These are phyloP conservation scores for Aquilaria malaccensis DNA, from an alignment of 345 rosid genomes.

Conservation along the genomic window DNA sequence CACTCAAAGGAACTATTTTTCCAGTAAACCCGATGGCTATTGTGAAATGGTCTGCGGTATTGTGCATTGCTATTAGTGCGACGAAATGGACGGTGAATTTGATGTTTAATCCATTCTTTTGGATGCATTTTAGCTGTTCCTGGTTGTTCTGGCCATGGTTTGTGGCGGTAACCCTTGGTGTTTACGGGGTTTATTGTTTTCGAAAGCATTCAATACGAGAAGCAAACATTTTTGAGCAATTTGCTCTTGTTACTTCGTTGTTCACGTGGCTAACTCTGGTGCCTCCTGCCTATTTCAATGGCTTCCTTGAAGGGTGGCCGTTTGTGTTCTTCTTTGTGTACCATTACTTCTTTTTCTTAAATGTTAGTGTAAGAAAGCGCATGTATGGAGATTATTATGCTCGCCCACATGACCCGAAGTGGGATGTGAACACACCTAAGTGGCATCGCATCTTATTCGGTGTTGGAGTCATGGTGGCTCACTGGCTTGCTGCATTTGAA, in stretches of 20 bases:
- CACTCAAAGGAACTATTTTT: constrained; percentile 29
- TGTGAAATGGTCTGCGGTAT: constrained; percentile 47
- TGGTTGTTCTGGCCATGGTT: constrained; percentile 97
- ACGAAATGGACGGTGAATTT: constrained; percentile 48
- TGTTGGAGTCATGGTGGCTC: constrained; percentile 53
- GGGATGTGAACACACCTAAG: constrained; percentile 62
- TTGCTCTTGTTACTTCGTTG: constrained; percentile 57
- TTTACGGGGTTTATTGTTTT: constrained; percentile 55
- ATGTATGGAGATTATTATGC: constrained; percentile 70
- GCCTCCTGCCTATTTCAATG: constrained; percentile 77
- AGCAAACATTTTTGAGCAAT: constrained; percentile 70
- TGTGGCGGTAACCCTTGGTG: constrained; percentile 48
- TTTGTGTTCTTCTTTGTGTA: constrained; percentile 77
- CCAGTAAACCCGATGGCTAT: constrained; percentile 41
- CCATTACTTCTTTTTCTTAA: constrained; percentile 86
- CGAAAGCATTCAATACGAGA: constrained; percentile 51
- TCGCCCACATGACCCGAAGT: constrained; percentile 62
- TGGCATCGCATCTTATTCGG: constrained; percentile 55
- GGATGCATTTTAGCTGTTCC: constrained; percentile 92
- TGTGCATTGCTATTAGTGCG: constrained; percentile 47
- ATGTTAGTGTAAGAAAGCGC: constrained; percentile 65
- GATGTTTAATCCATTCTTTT: constrained; percentile 63
- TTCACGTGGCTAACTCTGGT: constrained; percentile 86
- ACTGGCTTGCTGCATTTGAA: constrained; percentile 89
- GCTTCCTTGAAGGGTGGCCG: constrained; percentile 92